phyloP scores from a whole-genome alignment of 768 basidiomycete species.

The Steccherinum ochraceum region DNA sequence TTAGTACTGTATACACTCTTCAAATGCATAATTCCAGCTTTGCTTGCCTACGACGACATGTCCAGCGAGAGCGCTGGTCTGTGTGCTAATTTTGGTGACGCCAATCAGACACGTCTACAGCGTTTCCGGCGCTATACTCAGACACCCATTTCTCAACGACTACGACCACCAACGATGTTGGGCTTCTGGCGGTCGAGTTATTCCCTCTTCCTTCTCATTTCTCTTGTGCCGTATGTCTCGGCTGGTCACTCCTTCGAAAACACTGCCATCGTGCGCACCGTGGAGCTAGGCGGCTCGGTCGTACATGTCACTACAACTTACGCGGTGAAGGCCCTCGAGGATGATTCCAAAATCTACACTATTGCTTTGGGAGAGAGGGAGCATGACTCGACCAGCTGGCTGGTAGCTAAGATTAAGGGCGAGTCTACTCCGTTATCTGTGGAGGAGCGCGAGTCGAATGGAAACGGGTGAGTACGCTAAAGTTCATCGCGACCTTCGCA shows the following conservation, averaged over 20 bases:
- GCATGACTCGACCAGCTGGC: conserved; percentile 62
- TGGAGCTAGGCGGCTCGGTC: conserved; percentile 86
- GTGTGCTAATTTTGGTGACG: conserved; percentile 6
- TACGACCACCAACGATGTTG: conserved; percentile 35
- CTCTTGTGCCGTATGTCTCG: conserved; percentile 34
- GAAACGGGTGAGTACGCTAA: conserved; percentile 42
- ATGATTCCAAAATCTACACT: conserved; percentile 57
- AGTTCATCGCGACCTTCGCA: not conserved
- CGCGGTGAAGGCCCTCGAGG: conserved; percentile 66
- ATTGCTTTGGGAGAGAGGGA: conserved; percentile 62
- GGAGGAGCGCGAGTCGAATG: conserved; percentile 40
- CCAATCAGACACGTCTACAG: conserved; percentile 13
- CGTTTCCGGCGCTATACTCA: conserved; percentile 9
- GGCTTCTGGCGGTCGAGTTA: conserved; percentile 38
- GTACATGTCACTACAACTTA: conserved; percentile 88
- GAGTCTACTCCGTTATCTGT: conserved; percentile 46
- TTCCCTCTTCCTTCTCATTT: conserved; percentile 36
- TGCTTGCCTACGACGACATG: too few species aligned
- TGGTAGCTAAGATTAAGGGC: conserved; percentile 79
- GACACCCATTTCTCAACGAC: not conserved
- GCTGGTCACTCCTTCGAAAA: conserved; percentile 69
- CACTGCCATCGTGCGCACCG: conserved; percentile 79
- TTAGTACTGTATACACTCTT: conserved; percentile 6
- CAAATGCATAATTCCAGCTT: not conserved
- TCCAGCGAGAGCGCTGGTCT: too few species aligned